Evolutionary conservation across 345 rosid species (phyloP).

Genomic region (Eucalyptus rudis): DNA sequence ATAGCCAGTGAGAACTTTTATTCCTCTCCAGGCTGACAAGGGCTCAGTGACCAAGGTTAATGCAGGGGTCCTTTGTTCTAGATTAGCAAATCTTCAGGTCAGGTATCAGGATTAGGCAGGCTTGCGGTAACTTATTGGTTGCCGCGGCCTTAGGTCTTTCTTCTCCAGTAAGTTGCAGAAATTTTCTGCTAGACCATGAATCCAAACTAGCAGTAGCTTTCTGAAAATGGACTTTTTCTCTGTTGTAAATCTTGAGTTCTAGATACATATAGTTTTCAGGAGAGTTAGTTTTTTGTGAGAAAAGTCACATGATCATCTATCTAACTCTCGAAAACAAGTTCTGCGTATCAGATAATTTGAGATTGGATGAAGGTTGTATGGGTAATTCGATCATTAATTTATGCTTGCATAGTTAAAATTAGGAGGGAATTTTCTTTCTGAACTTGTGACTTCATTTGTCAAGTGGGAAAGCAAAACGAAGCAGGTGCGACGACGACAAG

Average conservation of each 20-base stretch:
- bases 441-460: background rate
- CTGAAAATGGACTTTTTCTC: background rate
- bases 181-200: background rate
- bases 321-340: background rate
- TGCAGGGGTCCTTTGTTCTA: background rate
- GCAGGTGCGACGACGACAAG: background rate
- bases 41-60: background rate
- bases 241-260: background rate
- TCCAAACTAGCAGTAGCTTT: background rate
- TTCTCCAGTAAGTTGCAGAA: background rate
- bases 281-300: background rate
- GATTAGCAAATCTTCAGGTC: background rate
- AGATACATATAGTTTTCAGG: background rate
- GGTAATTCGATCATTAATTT: background rate
- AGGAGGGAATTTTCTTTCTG: background rate
- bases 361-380: background rate
- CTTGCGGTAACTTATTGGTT: background rate
- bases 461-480: background rate
- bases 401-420: background rate
- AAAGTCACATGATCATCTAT: background rate
- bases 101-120: background rate
- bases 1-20: conserved; percentile 36
- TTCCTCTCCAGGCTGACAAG: background rate
- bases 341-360: background rate
- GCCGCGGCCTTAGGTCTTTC: background rate